phyloP scores from a whole-genome alignment of 2,329 filamentous ascomycete species.

The Pseudogymnoascus pannorum region DNA sequence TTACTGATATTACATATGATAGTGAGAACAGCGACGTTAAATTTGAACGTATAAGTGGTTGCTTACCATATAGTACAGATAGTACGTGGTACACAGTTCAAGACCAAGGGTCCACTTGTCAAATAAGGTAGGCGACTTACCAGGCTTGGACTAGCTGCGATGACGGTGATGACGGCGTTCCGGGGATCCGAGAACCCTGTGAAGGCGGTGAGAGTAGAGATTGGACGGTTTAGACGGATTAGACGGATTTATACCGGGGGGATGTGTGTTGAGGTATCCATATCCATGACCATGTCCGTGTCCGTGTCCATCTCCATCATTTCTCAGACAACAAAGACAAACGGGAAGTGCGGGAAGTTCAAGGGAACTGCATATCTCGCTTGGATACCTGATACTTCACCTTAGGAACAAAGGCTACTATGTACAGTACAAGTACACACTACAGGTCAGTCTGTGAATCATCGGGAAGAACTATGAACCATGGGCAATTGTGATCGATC shows the following conservation, averaged over 20 bases:
- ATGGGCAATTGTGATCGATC: background rate
- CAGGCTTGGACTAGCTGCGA: background rate
- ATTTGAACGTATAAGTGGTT: background rate
- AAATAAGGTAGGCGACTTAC: slow-evolving; percentile 7
- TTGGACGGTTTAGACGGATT: background rate
- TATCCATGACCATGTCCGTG: too few species aligned
- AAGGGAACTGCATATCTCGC: background rate
- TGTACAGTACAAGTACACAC: too few species aligned
- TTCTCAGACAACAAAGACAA: background rate
- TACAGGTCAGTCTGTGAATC: background rate
- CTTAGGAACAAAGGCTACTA: background rate
- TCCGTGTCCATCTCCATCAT: too few species aligned
- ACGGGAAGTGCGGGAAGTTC: background rate
- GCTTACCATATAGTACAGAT: too few species aligned
- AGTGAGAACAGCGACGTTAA: background rate
- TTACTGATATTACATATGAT: background rate
- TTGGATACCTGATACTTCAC: background rate
- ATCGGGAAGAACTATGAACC: background rate
- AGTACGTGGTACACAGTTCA: too few species aligned
- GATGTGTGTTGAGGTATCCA: background rate
- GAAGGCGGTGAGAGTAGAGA: background rate
- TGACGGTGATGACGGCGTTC: background rate
- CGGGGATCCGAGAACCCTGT: slow-evolving; percentile 3
- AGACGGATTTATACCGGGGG: background rate
- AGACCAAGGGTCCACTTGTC: background rate